Conservation (phyloP, 2,329 filamentous ascomycete species). For the Pestalotiopsis fici region DNA sequence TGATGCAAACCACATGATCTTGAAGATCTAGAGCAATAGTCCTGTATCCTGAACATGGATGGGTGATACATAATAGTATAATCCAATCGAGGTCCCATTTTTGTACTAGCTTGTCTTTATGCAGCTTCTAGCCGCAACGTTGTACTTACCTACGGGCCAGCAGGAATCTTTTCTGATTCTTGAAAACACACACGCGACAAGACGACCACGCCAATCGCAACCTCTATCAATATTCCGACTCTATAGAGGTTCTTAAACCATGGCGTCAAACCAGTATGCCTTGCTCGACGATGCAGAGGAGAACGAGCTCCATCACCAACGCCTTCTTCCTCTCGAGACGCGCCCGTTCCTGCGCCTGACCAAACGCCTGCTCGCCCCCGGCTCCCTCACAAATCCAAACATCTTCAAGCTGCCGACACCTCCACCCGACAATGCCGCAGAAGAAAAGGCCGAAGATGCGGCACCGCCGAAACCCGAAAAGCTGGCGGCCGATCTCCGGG, state of each 20-base stretch:
- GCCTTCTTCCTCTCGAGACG: conserved; percentile 87
- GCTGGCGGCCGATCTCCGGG: conserved; percentile 21
- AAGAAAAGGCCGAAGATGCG: conserved; percentile 25
- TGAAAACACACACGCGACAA: background rate
- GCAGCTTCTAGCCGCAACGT: background rate
- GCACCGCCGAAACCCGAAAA: conserved; percentile 17
- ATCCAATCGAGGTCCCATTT: background rate
- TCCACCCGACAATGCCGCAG: conserved; percentile 55
- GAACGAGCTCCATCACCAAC: conserved; percentile 82
- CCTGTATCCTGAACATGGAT: no score
- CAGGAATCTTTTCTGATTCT: background rate
- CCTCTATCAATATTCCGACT: background rate
- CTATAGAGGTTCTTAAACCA: conserved; percentile 3
- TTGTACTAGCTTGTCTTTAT: background rate
- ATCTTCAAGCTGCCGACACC: conserved; percentile 63
- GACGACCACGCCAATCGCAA: background rate
- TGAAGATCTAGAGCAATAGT: no score
- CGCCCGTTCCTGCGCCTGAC: conserved; percentile 89
- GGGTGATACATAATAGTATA: no score
- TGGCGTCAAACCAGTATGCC: conserved; percentile 29
- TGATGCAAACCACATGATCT: no score
- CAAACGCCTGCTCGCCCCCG: conserved; percentile 73
- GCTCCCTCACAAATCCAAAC: conserved; percentile 57
- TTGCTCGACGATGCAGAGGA: conserved; percentile 76
- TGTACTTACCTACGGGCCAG: background rate